A percentile compares a stretch with the other conserved stretches of the same genome.
phyloP scores from a whole-genome alignment of 148 eudicot genomes.

The Rhododendron ovatum region DNA sequence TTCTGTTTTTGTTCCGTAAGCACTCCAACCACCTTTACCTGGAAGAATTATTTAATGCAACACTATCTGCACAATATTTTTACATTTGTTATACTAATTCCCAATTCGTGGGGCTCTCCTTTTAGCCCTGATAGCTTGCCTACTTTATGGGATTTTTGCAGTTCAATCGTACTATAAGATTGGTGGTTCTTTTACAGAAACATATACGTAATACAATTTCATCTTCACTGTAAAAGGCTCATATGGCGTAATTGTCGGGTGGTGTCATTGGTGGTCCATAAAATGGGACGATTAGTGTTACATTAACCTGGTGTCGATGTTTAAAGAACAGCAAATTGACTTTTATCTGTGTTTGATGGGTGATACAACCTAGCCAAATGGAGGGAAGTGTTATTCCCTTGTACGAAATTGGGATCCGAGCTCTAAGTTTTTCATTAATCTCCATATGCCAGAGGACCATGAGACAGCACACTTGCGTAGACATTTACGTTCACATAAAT shows the following conservation, averaged over 20 bases:
- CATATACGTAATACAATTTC: background rate
- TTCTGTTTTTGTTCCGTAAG: constrained; percentile 99
- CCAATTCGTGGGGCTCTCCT: too few relatives aligned
- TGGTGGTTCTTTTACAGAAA: constrained; percentile 1
- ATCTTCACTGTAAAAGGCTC: background rate
- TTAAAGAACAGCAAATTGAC: background rate
- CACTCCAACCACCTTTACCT: background rate
- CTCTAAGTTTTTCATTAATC: background rate
- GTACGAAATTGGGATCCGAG: background rate
- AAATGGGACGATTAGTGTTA: background rate
- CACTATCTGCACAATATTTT: background rate
- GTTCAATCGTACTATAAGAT: background rate
- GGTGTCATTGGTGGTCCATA: background rate
- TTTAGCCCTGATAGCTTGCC: background rate
- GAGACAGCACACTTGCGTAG: background rate
- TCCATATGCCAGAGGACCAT: background rate
- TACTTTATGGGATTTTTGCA: background rate
- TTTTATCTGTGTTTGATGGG: background rate
- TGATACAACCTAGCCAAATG: background rate
- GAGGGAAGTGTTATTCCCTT: background rate
- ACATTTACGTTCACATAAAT: background rate
- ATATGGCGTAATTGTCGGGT: background rate
- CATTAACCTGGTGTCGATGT: background rate
- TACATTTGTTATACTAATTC: background rate
- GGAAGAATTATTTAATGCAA: background rate